phyloP scores from a whole-genome alignment of 1,284 basidiomycete species.

The Bondarzewia mesenterica region DNA sequence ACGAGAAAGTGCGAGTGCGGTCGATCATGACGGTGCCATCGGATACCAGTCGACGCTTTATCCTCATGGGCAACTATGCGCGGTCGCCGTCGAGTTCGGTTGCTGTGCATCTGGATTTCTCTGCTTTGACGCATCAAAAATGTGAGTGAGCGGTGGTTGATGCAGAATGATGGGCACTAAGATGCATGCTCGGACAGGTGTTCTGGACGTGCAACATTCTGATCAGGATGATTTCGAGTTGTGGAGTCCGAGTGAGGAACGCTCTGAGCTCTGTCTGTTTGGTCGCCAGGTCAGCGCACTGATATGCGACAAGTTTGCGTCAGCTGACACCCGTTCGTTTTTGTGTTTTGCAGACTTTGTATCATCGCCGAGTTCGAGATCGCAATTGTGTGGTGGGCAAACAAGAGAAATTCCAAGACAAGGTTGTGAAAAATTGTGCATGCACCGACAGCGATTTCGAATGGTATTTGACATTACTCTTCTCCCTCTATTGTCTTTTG shows the following conservation, averaged over 20 bases:
- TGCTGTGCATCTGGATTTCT: constrained; percentile 87
- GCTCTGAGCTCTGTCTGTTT: constrained; percentile 75
- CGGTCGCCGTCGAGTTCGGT: constrained; percentile 46
- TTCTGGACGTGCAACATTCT: constrained; percentile 61
- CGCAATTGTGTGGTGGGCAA: constrained; percentile 79
- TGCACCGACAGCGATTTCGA: constrained; percentile 81
- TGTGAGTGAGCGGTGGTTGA: constrained; percentile 41
- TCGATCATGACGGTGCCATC: constrained; percentile 84
- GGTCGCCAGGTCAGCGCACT: constrained; percentile 61
- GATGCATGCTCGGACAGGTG: constrained; percentile 45
- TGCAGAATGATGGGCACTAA: too few relatives aligned
- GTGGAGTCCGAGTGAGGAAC: constrained; percentile 86
- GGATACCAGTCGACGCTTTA: constrained; percentile 88
- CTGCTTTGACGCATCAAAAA: constrained; percentile 61
- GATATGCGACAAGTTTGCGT: neutral
- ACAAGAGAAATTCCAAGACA: constrained; percentile 42
- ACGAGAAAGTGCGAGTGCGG: constrained; percentile 69
- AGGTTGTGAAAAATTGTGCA: constrained; percentile 62
- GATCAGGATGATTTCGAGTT: constrained; percentile 87
- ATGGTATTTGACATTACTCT: constrained; percentile 51
- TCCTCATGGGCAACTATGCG: constrained; percentile 69
- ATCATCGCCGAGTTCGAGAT: constrained; percentile 79
- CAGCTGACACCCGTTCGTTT: neutral
- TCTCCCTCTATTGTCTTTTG: neutral
- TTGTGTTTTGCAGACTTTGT: constrained; percentile 53